A percentile compares a stretch with the other conserved stretches of the same genome.
Evolutionary conservation across 208 protist genomes (phyloP).

Genomic region (Leishmania arabica): DNA sequence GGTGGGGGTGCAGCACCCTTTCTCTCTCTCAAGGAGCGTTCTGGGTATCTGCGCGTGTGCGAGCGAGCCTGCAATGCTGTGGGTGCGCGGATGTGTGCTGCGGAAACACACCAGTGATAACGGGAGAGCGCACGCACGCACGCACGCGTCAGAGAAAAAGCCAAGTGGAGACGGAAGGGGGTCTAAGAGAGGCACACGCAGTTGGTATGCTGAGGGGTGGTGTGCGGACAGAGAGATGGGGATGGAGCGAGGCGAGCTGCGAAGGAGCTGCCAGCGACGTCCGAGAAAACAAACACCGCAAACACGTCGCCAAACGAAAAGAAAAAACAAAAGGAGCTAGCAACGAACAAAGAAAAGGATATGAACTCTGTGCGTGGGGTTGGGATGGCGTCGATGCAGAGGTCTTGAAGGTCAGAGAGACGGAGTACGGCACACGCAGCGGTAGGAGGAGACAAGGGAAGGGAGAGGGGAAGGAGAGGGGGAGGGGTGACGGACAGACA

Average conservation of each 20-base stretch:
- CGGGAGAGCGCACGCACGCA: too few relatives aligned
- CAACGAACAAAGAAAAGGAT: not conserved
- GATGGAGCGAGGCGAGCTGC: too few relatives aligned
- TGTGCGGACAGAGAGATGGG: not conserved
- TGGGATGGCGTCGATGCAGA: not conserved
- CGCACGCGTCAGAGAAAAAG: too few relatives aligned
- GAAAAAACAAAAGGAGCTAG: not conserved
- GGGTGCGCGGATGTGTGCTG: too few relatives aligned
- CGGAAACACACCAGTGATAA: too few relatives aligned
- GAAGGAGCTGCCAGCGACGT: not conserved
- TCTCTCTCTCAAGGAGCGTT: too few relatives aligned
- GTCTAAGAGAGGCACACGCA: not conserved
- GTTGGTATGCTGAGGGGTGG: not conserved
- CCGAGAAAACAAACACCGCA: not conserved
- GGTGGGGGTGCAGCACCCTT: too few relatives aligned
- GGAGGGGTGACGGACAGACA: too few relatives aligned
- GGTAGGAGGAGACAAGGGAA: not conserved
- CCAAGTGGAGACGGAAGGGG: too few relatives aligned
- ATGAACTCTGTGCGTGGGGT: not conserved
- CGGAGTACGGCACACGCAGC: not conserved
- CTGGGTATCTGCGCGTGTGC: too few relatives aligned
- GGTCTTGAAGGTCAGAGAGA: not conserved
- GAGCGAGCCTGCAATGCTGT: too few relatives aligned
- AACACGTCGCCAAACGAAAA: too few relatives aligned
- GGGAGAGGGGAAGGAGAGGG: not conserved